Evolutionary conservation across 805 yeast species (phyloP), one percentile per base, ranked within the genome.

Genomic region (Kluyveromyces dobzhanskii): DNA sequence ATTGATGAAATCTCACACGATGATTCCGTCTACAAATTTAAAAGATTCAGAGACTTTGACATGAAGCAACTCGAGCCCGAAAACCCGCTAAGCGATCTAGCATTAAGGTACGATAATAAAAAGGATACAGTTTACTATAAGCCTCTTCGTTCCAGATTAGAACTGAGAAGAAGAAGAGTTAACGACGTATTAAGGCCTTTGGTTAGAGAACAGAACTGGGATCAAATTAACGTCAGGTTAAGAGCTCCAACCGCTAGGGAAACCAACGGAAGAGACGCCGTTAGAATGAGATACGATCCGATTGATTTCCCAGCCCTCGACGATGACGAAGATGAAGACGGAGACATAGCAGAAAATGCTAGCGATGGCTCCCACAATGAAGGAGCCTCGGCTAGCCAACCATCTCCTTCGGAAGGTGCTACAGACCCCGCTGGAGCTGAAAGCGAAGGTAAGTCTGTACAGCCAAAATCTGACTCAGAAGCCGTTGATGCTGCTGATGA

Each of bases 141-240:
- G 43, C 95, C 97, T 7, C 65, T 90, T 13, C 66, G 73, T 11
- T 86, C 88, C 26, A 78, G 80, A 49, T 71, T 85, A 31, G 92
- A 81, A 48, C 75, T 92, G 56, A 86, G 84, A 65, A 81, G 90
- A 57, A 78, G 94, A 57, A 77, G 96, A 61, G 76, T 86, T 11
- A 80, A 59, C 40, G 64, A 61, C 30, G 52, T 58, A 16, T 45
- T 61, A 12, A 59, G 50, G 39, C 58, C 61, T 3, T 42, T 59
- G 30, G 69, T 80, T 37, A 70, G 70, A 46, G 80, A 77, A 39
- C 65, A 75, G 46, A 71, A 80, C 11, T 62, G 67, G 44, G 84
- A 76, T 56, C 71, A 69, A 44, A 64, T 80, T 30, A 69, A 75
- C 41, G 64, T 76, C 43, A 64, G 66, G 29, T 57, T 78, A 39